These are phyloP conservation scores for Botryotinia convoluta DNA, from an alignment of 2,329 filamentous ascomycete species.

Conservation along the genomic window DNA sequence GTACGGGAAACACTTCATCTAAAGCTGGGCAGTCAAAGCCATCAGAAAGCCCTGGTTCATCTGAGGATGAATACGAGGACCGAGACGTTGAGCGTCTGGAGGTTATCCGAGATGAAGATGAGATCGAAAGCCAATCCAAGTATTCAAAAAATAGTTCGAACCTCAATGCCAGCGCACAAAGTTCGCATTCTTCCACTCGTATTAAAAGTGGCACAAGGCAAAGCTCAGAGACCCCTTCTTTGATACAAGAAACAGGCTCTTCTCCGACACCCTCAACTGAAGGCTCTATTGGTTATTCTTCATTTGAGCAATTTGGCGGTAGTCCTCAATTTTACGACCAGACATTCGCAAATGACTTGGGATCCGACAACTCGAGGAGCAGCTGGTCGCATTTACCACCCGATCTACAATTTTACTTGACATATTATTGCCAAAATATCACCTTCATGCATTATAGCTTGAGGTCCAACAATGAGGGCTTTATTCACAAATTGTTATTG, in stretches of 20 bases:
- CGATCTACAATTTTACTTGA: slow-evolving; percentile 75
- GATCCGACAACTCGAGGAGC: slow-evolving; percentile 28
- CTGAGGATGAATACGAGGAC: slow-evolving; percentile 51
- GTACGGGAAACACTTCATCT: slow-evolving; percentile 23
- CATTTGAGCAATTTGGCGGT: slow-evolving; percentile 23
- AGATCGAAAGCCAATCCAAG: slow-evolving; percentile 32
- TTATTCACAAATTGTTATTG: slow-evolving; percentile 70
- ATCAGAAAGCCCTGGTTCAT: slow-evolving; percentile 46
- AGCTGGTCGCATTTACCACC: slow-evolving; percentile 60
- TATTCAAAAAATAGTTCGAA: slow-evolving; percentile 20
- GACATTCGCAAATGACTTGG: slow-evolving; percentile 34
- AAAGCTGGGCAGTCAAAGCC: slow-evolving; percentile 40
- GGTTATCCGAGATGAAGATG: slow-evolving; percentile 55
- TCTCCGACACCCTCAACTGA: slow-evolving; percentile 53
- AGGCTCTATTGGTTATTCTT: slow-evolving; percentile 35
- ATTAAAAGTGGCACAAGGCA: slow-evolving; percentile 44
- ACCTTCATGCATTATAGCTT: slow-evolving; percentile 81
- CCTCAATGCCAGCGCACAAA: slow-evolving; percentile 19
- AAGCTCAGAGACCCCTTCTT: slow-evolving; percentile 53
- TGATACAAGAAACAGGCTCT: slow-evolving; percentile 50
- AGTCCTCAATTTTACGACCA: slow-evolving; percentile 24
- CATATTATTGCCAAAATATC: slow-evolving; percentile 75
- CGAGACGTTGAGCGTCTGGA: slow-evolving; percentile 50
- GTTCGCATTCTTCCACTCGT: slow-evolving; percentile 41
- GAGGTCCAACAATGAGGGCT: slow-evolving; percentile 66